Percentiles rank a stretch among this genome's conserved stretches.
Evolutionary conservation across 2,329 filamentous ascomycete species (phyloP).

Genomic region (Trichoderma sp.): DNA sequence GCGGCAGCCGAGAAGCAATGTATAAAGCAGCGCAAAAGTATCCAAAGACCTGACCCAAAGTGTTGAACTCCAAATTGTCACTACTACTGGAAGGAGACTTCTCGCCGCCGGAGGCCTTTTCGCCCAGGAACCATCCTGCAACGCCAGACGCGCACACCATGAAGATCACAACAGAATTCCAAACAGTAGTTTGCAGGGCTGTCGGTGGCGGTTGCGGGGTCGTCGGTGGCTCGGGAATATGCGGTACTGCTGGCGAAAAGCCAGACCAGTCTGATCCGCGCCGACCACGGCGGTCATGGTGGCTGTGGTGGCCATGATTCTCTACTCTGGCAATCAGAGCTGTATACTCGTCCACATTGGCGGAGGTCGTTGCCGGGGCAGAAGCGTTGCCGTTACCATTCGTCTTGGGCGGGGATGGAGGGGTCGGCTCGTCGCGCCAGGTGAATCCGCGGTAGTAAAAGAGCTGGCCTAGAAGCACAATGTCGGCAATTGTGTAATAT

Average conservation of each 20-base stretch:
- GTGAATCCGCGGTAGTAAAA: conserved; percentile 94
- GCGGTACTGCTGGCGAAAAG: conserved; percentile 79
- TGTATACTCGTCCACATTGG: conserved; percentile 53
- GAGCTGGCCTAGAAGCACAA: conserved; percentile 84
- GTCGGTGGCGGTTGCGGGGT: conserved; percentile 53
- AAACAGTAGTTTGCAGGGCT: conserved; percentile 59
- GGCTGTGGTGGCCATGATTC: conserved; percentile 46
- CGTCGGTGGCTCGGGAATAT: conserved; percentile 55
- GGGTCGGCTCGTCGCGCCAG: conserved; percentile 56
- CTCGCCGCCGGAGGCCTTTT: conserved; percentile 42
- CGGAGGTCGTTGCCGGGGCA: not conserved
- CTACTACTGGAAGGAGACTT: conserved; percentile 43
- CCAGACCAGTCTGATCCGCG: conserved; percentile 60
- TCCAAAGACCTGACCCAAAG: conserved; percentile 86
- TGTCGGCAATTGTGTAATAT: conserved; percentile 89
- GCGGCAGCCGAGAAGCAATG: conserved; percentile 84
- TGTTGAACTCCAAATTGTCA: conserved; percentile 64
- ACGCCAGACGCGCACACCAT: conserved; percentile 84
- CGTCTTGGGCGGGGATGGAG: conserved; percentile 45
- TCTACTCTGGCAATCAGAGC: conserved; percentile 51
- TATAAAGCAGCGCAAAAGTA: conserved; percentile 90
- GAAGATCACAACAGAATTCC: conserved; percentile 74
- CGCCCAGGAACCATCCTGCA: conserved; percentile 77
- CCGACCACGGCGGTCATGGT: conserved; percentile 51
- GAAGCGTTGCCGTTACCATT: conserved; percentile 39